Evolutionary conservation across 2,329 filamentous ascomycete genomes (phyloP).

Genomic region (Akanthomyces uredinophilus): DNA sequence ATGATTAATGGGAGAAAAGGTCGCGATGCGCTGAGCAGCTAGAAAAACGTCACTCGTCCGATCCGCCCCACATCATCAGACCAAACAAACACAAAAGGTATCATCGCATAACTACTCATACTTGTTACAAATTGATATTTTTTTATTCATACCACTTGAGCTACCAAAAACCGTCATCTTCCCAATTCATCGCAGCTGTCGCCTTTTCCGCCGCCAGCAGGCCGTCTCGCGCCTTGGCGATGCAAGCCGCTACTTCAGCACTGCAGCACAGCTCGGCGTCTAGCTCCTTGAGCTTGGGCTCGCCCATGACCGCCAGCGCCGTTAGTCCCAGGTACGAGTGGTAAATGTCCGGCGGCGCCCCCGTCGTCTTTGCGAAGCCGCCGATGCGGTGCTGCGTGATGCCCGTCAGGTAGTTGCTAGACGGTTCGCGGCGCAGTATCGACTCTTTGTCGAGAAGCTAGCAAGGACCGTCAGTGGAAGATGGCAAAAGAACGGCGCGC

Average conservation of each 20-base stretch:
- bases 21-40: neutral
- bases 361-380: constrained; percentile 70
- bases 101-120: neutral
- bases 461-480: neutral
- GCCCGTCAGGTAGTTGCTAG: constrained; percentile 74
- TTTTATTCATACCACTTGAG: neutral
- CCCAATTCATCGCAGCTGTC: constrained; percentile 15
- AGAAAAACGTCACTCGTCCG: neutral
- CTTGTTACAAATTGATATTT: neutral
- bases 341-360: constrained; percentile 69
- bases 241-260: constrained; percentile 46
- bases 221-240: constrained; percentile 42
- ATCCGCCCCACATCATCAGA: neutral
- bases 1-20: neutral
- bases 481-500: neutral
- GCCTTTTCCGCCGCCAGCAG: constrained; percentile 24
- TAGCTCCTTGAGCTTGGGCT: constrained; percentile 62
- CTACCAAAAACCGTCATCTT: constrained; percentile 25
- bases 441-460: constrained; percentile 54
- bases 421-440: constrained; percentile 54
- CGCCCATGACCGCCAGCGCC: constrained; percentile 67
- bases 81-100: neutral
- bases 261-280: constrained; percentile 76
- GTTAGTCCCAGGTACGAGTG: constrained; percentile 87
- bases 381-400: constrained; percentile 84